These are phyloP conservation scores for Naegleria fowleri DNA, from an alignment of 208 protist genomes.

Conservation along the genomic window DNA sequence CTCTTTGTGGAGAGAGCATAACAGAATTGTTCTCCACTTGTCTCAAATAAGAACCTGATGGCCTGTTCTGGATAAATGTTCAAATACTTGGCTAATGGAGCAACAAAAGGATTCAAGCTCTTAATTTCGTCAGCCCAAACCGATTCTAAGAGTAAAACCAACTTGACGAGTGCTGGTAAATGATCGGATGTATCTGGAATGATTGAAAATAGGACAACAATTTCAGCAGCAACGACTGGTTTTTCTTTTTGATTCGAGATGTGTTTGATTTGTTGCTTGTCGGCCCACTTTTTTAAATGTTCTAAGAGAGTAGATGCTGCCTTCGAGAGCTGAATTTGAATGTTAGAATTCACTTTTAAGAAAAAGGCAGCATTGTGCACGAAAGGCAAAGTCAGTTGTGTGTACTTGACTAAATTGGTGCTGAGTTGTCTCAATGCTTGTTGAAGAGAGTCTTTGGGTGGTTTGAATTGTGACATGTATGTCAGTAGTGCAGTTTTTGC, in stretches of 20 bases:
- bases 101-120: not conserved
- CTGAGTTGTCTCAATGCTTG: not conserved
- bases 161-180: not conserved
- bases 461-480: not conserved
- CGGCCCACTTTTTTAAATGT: not conserved
- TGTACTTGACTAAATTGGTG: not conserved
- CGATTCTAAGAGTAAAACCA: not conserved
- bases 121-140: not conserved
- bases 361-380: not conserved
- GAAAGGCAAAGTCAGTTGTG: not conserved
- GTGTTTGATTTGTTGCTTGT: not conserved
- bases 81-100: conserved; percentile 17
- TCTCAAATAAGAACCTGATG: not conserved
- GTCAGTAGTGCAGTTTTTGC: not conserved
- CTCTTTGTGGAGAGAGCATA: not conserved
- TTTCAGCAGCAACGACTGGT: not conserved
- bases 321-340: not conserved
- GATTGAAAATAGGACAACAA: not conserved
- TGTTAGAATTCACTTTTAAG: not conserved
- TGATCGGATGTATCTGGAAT: not conserved
- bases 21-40: not conserved
- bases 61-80: not conserved
- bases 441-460: conserved; percentile 15
- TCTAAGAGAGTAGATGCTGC: not conserved
- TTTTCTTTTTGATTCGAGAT: not conserved